Evolutionary conservation across 495 filamentous ascomycete genomes (phyloP).

Genomic region (Penicillium mononematosum): DNA sequence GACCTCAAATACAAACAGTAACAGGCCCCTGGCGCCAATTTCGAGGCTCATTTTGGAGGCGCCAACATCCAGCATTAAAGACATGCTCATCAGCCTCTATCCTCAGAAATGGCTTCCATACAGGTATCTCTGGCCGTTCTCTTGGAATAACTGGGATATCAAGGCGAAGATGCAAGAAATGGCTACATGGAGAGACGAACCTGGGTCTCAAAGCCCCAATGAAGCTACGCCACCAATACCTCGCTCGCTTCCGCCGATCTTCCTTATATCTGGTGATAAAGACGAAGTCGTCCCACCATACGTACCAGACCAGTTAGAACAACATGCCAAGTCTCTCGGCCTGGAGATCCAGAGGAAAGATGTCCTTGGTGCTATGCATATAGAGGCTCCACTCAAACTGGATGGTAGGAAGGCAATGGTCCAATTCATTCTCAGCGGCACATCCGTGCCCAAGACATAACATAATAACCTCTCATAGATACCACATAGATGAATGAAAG

Average conservation of each 20-base stretch:
- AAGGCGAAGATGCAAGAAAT: conserved; percentile 35
- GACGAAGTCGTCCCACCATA: conserved; percentile 68
- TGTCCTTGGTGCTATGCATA: conserved; percentile 54
- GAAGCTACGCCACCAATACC: background rate
- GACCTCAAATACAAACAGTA: background rate
- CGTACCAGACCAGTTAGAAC: conserved; percentile 51
- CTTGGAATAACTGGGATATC: conserved; percentile 56
- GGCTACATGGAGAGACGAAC: conserved; percentile 24
- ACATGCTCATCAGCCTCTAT: conserved; percentile 72
- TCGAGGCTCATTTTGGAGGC: conserved; percentile 68
- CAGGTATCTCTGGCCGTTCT: conserved; percentile 55
- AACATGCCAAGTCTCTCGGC: conserved; percentile 29
- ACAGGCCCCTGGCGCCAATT: conserved; percentile 29
- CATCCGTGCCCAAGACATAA: background rate
- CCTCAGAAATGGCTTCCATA: conserved; percentile 84
- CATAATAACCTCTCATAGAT: background rate
- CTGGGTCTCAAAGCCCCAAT: background rate
- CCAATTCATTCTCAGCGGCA: conserved; percentile 25
- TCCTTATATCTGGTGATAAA: conserved; percentile 60
- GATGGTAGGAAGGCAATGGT: conserved; percentile 46
- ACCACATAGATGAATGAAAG: background rate
- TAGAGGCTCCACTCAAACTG: conserved; percentile 41
- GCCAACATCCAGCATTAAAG: conserved; percentile 68
- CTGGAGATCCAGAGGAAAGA: conserved; percentile 33
- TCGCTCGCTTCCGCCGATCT: conserved; percentile 37